These are phyloP conservation scores for Yarrowia sp. DNA, from an alignment of 805 yeast genomes.

Conservation along the genomic window DNA sequence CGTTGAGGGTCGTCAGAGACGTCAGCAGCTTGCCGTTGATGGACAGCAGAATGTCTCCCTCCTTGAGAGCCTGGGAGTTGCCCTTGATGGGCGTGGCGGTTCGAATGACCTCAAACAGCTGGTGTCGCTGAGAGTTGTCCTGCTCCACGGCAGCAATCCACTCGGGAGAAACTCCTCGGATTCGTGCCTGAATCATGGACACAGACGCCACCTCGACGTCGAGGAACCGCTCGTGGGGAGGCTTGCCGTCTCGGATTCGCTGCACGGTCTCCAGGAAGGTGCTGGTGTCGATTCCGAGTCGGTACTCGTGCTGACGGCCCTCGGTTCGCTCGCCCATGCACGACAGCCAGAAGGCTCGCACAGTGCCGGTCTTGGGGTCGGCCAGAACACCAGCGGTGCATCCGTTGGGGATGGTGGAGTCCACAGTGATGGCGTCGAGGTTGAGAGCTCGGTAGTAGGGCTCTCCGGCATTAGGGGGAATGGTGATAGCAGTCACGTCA, in stretches of 20 bases:
- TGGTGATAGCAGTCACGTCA: constrained; percentile 73
- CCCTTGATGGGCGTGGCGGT: constrained; percentile 55
- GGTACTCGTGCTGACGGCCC: constrained; percentile 65
- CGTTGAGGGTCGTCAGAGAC: constrained; percentile 68
- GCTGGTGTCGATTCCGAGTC: constrained; percentile 79
- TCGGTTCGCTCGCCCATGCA: constrained; percentile 78
- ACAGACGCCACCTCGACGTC: constrained; percentile 80
- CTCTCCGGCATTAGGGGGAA: constrained; percentile 69
- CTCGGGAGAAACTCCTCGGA: constrained; percentile 84
- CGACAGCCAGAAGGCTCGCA: constrained; percentile 85
- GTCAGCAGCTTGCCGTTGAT: constrained; percentile 71
- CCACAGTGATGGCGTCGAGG: constrained; percentile 76
- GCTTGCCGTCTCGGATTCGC: constrained; percentile 55
- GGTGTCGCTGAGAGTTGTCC: constrained; percentile 68
- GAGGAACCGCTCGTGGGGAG: constrained; percentile 67
- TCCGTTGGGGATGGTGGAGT: constrained; percentile 72
- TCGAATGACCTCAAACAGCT: constrained; percentile 73
- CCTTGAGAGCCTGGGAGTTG: constrained; percentile 49
- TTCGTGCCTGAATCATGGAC: constrained; percentile 75
- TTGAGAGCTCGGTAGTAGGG: constrained; percentile 90
- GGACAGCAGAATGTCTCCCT: constrained; percentile 79
- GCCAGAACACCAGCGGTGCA: constrained; percentile 82
- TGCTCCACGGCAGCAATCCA: constrained; percentile 78
- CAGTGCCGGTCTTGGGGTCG: constrained; percentile 71
- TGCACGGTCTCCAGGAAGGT: constrained; percentile 66